Conservation (phyloP, 305 asterid genomes). For the Nicotiana rustica region DNA sequence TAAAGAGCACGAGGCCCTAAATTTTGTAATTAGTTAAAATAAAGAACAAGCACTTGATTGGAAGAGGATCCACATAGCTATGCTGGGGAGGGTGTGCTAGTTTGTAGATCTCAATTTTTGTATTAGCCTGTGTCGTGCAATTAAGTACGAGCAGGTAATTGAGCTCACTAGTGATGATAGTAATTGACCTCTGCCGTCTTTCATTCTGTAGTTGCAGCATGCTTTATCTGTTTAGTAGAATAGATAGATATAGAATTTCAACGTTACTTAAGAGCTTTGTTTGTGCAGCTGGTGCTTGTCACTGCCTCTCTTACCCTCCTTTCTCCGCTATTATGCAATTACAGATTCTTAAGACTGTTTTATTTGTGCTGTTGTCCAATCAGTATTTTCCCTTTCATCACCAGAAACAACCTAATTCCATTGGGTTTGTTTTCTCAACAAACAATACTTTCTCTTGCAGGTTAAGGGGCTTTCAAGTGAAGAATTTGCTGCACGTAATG, state of each 20-base stretch:
- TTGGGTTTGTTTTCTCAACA: neutral
- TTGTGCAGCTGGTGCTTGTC: neutral
- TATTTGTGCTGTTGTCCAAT: neutral
- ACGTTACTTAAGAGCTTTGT: neutral
- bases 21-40: too few species aligned
- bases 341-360: neutral
- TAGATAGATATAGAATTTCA: neutral
- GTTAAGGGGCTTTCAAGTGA: slow-evolving; percentile 80
- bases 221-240: neutral
- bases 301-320: neutral
- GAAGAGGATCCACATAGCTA: too few species aligned
- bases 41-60: too few species aligned
- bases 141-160: too few species aligned
- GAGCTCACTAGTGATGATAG: neutral
- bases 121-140: too few species aligned
- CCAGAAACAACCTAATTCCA: neutral
- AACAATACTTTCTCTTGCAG: slow-evolving; percentile 42
- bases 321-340: neutral
- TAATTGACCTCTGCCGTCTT: neutral
- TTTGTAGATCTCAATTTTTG: too few species aligned
- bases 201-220: neutral
- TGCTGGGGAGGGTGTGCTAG: too few species aligned
- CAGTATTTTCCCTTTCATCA: neutral
- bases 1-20: too few species aligned
- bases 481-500: slow-evolving; percentile 78